Evolutionary conservation across 306 rosid genomes (phyloP), one percentile per base, ranked within the genome.

Genomic region (Mimosa pudica): DNA sequence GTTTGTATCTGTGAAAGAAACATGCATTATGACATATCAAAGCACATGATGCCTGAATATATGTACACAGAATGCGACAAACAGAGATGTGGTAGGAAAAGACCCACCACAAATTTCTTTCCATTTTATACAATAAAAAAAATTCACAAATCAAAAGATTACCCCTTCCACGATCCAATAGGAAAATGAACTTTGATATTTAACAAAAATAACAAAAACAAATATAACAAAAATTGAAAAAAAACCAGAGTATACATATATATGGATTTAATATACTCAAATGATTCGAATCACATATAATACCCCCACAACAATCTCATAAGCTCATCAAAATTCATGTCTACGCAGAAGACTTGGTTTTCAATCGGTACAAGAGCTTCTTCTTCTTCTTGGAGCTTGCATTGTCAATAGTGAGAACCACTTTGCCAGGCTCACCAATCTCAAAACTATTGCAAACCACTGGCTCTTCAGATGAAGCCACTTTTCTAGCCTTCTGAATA

Each of bases 351-450:
- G 84, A 51, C 65, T 90, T 91, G 86, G 80, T 83, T 88, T 90
- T 93, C 77, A 88, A 88, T 13, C 98, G 93, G 79, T 93, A 93
- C 74, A 88, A 89, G 74, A 93, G 92, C 75, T 83, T 89, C 87
- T 93, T 93, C 93, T 90, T 93, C 93, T 90, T 93, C 91, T 88
- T 93, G 42, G 94, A 87, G 72, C 87, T 78, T 62, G 86, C 62
- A 74, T 93, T 93, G 73, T 89, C 86, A 80, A 93, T 78, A 17
- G 92, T 89, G 74, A 93, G 84, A 51, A 93, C 89, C 73, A 93
- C 85, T 78, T 89, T 90, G 3, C 98, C 98, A 14, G 96, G 77
- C 55, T 93, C 97, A 18, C 85, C 86, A 54, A 65, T 70, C 14
- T 86, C 83, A 77, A 85, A 93, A 64, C 88, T 90, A 46, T 88